Base-by-base conservation (phyloP, 192 early-diverging fungal species). In the Coemansia sp. region DNA sequence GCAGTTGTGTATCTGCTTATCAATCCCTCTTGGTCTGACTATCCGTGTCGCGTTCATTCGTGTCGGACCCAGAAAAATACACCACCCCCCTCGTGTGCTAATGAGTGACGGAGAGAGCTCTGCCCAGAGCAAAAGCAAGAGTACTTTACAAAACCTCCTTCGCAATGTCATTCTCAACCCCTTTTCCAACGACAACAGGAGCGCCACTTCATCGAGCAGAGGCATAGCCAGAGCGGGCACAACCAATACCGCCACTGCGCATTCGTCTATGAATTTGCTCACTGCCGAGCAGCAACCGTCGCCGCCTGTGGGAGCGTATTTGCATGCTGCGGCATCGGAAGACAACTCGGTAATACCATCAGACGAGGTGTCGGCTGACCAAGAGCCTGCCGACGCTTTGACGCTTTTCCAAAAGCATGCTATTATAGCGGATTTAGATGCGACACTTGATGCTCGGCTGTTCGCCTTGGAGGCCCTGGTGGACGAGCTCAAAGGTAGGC, bases 101-200 rank as follows among this genome's bases (percentile, higher is more conserved):
- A 61, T 61, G 59, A 61, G 62, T 38, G 53, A 76, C 49, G 26
- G 60, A 10, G 64, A 68, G 38, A 72, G 72, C 72, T 47, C 67
- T 28, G 66, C 52, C 44, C 26, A 66, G 33, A 30, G 53, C 67
- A 69, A 28, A 35, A 52, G 55, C 47, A 64, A 47, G 14, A 28
- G 47, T 11, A 50, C 74, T 58, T 38, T 83, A 13, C 63, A 55
- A 6, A 53, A 67, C 5, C 47, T 83, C 19, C 73, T 83, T 49
- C 80, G 80, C 47, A 74, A 75, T 67, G 67, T 77, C 63, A 66
- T 83, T 50, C 70, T 66, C 47, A 68, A 76, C 70, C 49, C 80
- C 5, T 83, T 83, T 58, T 61, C 57, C 42, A 47, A 63, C 38
- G 69, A 78, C 28, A 66, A 55, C 65, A 59, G 69, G 21, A 26